A percentile compares a stretch with the other conserved stretches of the same genome.
Conservation (phyloP, 1,139 yeast genomes). For the Pichia sp. region DNA sequence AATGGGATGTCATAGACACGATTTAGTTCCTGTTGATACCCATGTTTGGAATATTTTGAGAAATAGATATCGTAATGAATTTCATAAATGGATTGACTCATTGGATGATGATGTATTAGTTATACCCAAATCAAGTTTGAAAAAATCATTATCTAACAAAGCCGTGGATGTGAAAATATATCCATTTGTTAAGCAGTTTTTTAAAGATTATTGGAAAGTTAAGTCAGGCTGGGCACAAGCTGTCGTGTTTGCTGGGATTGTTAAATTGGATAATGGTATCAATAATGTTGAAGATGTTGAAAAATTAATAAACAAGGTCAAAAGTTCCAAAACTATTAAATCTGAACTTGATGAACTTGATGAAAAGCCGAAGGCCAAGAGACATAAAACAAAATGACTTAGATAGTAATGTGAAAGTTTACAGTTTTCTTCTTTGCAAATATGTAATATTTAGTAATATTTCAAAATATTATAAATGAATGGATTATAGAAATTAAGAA, state of each 20-base stretch:
- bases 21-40: slow-evolving; percentile 91
- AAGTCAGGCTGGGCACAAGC: slow-evolving; percentile 99
- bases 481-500: not conserved
- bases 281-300: slow-evolving; percentile 25
- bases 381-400: not conserved
- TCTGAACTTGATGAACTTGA: not conserved
- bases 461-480: not conserved
- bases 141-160: slow-evolving; percentile 29
- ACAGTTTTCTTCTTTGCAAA: not conserved
- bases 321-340: not conserved
- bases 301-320: slow-evolving; percentile 12
- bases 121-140: slow-evolving; percentile 29
- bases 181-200: slow-evolving; percentile 31
- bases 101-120: not conserved
- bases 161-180: slow-evolving; percentile 15
- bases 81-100: slow-evolving; percentile 20
- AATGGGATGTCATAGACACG: slow-evolving; percentile 86
- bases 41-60: slow-evolving; percentile 92
- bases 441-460: not conserved
- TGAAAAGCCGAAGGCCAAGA: not conserved
- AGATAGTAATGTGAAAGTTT: not conserved
- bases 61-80: slow-evolving; percentile 51
- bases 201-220: slow-evolving; percentile 71
- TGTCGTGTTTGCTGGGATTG: slow-evolving; percentile 80
- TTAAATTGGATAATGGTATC: slow-evolving; percentile 47